Base-by-base conservation (phyloP, 2,329 filamentous ascomycete species). In the Xylariaceae sp. region DNA sequence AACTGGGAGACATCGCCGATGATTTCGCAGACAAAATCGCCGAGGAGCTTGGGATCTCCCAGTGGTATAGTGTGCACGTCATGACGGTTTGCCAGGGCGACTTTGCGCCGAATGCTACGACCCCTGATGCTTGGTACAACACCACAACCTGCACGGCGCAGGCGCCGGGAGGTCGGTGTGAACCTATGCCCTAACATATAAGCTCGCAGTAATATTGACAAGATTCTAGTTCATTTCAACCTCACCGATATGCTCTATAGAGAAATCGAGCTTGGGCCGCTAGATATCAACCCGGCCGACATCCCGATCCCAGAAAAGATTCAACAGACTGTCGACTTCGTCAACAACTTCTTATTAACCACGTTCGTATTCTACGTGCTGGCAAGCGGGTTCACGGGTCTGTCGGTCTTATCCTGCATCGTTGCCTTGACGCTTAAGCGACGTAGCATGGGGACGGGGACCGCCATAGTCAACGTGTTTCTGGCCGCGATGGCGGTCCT, bases 41-140 rank as follows among this genome's bases (percentile, higher is more conserved):
- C 47, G 70, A 74, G 12, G 70, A 73, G n/a, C 68, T 81, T 23
- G 78, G 79, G 20, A 75, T 82, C 52, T 73, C 75, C 1, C 71
- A 81, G 57, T 82, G 79, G 79, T 82, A 81, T 62, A 81, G 78
- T 16, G 57, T 82, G 26, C 79, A 82, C 60, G 61, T 82, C 62
- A 77, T 79, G 76, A 72, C 74, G 40, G 67, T 72, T 3, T 82
- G 79, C 66, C 70, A 80, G 63, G 79, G 79, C 45, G 61, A 73
- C 61, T 82, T 74, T 59, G 70, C 72, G 41, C 77, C 77, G 26
- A 79, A 80, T 50, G 71, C 73, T 1, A 78, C 77, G 2, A 68
- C 53, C 7, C 61, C 68, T 2, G 65, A 65, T 21, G 67, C 73
- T 14, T 72, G 71, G 56, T 73, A 75, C 56, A 79, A 79, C 56